Conservation (phyloP, 768 basidiomycete genomes). For the Terana coerulea region DNA sequence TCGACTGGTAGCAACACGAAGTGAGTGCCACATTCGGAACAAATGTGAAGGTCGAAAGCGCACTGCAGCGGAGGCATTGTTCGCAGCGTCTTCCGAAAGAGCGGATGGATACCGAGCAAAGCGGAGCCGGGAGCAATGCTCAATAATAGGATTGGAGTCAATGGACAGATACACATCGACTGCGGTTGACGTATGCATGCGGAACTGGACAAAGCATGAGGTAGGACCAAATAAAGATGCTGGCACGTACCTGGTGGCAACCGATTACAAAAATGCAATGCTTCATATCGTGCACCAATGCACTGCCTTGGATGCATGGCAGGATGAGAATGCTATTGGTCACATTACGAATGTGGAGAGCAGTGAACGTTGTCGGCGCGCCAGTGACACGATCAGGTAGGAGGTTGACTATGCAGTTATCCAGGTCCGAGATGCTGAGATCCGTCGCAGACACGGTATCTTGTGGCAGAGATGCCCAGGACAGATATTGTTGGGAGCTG, state of each 20-base stretch:
- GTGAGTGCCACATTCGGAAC: background rate
- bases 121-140: constrained; percentile 58
- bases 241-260: constrained; percentile 69
- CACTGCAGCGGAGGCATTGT: background rate
- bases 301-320: constrained; percentile 65
- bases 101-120: constrained; percentile 60
- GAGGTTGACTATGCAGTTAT: constrained; percentile 70
- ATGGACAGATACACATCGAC: constrained; percentile 67
- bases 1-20: constrained; percentile 19
- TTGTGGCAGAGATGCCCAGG: constrained; percentile 35
- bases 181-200: constrained; percentile 73
- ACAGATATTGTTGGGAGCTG: constrained; percentile 44
- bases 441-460: constrained; percentile 39
- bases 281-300: constrained; percentile 61
- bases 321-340: constrained; percentile 60
- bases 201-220: constrained; percentile 57
- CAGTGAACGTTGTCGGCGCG: constrained; percentile 37
- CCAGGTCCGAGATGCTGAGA: constrained; percentile 63
- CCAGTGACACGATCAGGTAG: constrained; percentile 26
- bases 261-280: constrained; percentile 65
- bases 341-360: constrained; percentile 63
- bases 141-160: constrained; percentile 75
- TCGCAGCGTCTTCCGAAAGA: background rate
- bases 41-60: background rate
- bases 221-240: background rate